Conservation (phyloP, 192 early-diverging fungal genomes). For the Linnemannia schmuckeri region DNA sequence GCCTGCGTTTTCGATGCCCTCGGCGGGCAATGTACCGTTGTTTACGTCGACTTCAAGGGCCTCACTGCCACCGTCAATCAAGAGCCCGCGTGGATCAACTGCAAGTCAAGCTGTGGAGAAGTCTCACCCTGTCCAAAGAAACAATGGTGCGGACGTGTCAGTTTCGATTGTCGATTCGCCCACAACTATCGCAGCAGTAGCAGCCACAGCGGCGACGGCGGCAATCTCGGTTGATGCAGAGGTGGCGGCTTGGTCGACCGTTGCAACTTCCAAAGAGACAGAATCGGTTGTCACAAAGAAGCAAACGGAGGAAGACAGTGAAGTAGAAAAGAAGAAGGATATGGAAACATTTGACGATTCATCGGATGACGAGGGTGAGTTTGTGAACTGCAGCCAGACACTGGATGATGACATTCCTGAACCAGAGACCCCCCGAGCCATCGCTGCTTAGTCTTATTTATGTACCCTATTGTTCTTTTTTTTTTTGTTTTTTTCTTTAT, state of each 20-base stretch:
- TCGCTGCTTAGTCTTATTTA: background rate
- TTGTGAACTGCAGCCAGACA: constrained; percentile 18
- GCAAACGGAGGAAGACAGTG: background rate
- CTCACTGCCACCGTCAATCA: constrained; percentile 3
- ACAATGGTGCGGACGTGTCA: background rate
- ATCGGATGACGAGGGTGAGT: constrained; percentile 27
- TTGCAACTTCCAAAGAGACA: background rate
- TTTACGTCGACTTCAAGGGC: constrained; percentile 12
- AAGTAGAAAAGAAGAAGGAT: background rate
- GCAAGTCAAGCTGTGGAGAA: background rate
- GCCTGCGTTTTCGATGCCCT: constrained; percentile 40
- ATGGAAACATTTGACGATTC: background rate
- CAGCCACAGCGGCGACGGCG: background rate
- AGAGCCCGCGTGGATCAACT: constrained; percentile 7
- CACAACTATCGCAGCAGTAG: background rate
- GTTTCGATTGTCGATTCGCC: background rate
- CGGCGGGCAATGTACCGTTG: constrained; percentile 35
- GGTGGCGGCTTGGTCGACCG: background rate
- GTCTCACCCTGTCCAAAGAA: background rate
- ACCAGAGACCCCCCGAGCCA: background rate
- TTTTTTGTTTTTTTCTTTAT: no score
- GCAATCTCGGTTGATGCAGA: background rate
- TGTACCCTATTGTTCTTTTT: background rate
- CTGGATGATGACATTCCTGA: constrained; percentile 7
- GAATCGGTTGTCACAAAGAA: background rate